Evolutionary conservation across 352 stramenopile genomes (phyloP).

Genomic region (Phytopythium helicoides): DNA sequence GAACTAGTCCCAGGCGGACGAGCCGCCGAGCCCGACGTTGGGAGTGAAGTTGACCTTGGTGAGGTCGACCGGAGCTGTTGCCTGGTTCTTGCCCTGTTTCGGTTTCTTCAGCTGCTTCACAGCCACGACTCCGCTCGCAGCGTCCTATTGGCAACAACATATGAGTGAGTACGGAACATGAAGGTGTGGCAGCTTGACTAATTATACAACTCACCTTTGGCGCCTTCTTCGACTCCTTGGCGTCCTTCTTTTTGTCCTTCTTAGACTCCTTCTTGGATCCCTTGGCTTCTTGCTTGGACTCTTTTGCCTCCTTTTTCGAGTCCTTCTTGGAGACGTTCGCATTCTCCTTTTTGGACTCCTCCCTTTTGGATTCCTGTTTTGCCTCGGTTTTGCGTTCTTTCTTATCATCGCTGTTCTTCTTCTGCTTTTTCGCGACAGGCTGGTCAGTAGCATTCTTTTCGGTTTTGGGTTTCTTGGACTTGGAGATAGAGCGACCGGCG

Average conservation of each 20-base stretch:
- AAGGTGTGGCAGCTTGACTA: not conserved
- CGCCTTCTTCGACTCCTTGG: slow-evolving; percentile 21
- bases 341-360: not conserved
- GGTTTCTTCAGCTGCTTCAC: slow-evolving; percentile 80
- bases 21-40: slow-evolving; percentile 62
- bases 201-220: slow-evolving; percentile 14
- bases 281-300: slow-evolving; percentile 23
- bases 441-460: no score
- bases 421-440: slow-evolving; percentile 5
- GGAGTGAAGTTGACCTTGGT: slow-evolving; percentile 61
- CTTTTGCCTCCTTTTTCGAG: slow-evolving; percentile 3
- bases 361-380: not conserved
- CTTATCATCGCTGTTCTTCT: slow-evolving; percentile 6
- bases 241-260: slow-evolving; percentile 27
- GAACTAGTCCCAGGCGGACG: slow-evolving; percentile 70
- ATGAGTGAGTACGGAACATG: not conserved
- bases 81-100: slow-evolving; percentile 33
- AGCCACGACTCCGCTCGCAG: slow-evolving; percentile 69
- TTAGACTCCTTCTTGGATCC: slow-evolving; percentile 24
- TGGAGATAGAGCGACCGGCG: not conserved
- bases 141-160: slow-evolving; percentile 25
- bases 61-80: slow-evolving; percentile 36
- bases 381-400: slow-evolving; percentile 5
- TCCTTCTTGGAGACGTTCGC: slow-evolving; percentile 6
- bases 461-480: no score